Evolutionary conservation across 768 basidiomycete genomes (phyloP), one percentile per base, ranked within the genome.

Genomic region (Jaapia argillacea): DNA sequence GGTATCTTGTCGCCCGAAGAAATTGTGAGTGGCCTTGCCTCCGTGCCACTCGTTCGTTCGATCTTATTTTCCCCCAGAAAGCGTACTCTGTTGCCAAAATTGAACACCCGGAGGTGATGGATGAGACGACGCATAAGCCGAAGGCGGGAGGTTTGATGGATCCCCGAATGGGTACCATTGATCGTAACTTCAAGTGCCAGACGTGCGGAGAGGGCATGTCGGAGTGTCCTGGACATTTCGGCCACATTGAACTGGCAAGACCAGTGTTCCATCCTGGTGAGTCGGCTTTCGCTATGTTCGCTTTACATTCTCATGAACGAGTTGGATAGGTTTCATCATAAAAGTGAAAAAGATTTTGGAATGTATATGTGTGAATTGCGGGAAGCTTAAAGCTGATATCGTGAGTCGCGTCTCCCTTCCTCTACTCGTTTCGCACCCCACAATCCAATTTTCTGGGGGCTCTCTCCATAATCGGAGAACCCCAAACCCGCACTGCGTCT

Each of bases 271-370:
- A 98, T 63, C 85, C 90, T 63, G 91, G 90, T 89, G 63, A 49
- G 81, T 73, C 10, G 16, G 20, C 27, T 4, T 10, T 18, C 46
- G 28, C 27, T 26, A 16, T 21, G 6, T 21, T 5, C 43, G 26
- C 28, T 4, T 35, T 4, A 18, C 39, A 6, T 45, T 42, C n/a
- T 10, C 35, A 23, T 25, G 44, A 25, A 45, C 27, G 37, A 38
- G 12, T 14, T 13, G 13, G 18, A 12, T 55, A 85, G 92, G 96
- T 42, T 99, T 99, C 68, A 82, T 98, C 56, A 75, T 88, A 63
- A 98, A 98, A 79, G 92, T 98, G 64, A 99, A 99, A 75, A 98
- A 99, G 75, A 96, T 99, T 59, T 66, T 97, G 70, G 96, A 99
- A 73, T 86, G 85, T 67, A 90, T 99, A 52, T 99, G 96, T 72